Conservation (phyloP, 139 green algal species). For the Coccomyxa sp. region DNA sequence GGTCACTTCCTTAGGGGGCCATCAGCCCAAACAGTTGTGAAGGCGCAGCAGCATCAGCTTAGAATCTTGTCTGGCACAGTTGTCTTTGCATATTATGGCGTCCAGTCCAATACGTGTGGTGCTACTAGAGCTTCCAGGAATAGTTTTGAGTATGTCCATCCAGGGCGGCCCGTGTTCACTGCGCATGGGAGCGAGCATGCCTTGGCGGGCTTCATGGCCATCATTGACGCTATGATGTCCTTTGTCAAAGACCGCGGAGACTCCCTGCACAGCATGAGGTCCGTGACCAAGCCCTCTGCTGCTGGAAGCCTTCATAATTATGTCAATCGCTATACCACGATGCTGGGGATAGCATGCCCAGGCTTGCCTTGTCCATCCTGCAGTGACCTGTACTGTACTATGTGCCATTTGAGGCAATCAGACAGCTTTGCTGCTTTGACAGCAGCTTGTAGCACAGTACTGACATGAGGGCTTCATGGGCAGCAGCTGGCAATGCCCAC, state of each 20-base stretch:
- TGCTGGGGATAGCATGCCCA: too few relatives aligned
- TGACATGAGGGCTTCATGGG: too few relatives aligned
- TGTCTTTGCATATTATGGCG: not conserved
- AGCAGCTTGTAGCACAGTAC: too few relatives aligned
- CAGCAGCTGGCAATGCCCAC: too few relatives aligned
- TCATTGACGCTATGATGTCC: constrained; percentile 57
- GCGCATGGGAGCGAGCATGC: constrained; percentile 60
- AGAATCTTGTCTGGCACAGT: not conserved
- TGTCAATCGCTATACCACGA: too few relatives aligned
- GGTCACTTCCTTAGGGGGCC: not conserved
- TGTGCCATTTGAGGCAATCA: too few relatives aligned
- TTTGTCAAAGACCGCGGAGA: constrained; percentile 41
- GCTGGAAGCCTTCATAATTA: too few relatives aligned
- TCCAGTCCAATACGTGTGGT: not conserved
- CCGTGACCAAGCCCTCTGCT: not conserved
- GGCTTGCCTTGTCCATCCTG: too few relatives aligned
- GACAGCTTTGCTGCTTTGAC: too few relatives aligned
- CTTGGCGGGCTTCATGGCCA: constrained; percentile 61
- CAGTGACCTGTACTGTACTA: too few relatives aligned
- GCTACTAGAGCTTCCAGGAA: not conserved
- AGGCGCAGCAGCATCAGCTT: too few relatives aligned
- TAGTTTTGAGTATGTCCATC: not conserved
- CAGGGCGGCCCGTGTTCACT: constrained; percentile 75
- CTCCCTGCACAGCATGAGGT: constrained; percentile 10
- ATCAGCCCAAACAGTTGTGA: not conserved